Percentiles rank a stretch among this genome's conserved stretches.
Evolutionary conservation across 257 asterid species (phyloP).

Genomic region (Knoxia roxburghii): DNA sequence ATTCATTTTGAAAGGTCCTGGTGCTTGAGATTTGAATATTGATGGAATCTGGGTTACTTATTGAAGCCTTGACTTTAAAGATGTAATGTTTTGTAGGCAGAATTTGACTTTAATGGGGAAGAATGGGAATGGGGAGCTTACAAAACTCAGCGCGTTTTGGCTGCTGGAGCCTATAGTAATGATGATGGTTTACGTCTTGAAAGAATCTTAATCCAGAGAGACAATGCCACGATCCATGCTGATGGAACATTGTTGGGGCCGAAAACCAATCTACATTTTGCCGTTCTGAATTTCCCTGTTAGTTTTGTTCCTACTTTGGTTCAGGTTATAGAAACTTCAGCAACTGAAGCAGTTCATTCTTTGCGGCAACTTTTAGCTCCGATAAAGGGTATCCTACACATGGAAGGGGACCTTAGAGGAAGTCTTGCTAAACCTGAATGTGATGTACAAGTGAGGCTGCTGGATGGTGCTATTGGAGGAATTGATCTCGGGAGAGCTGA

Average conservation of each 20-base stretch:
- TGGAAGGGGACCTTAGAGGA: slow-evolving; percentile 99
- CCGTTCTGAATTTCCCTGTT: slow-evolving; percentile 90
- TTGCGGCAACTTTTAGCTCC: slow-evolving; percentile 84
- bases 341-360: slow-evolving; percentile 87
- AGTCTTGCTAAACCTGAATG: slow-evolving; percentile 94
- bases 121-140: slow-evolving; percentile 99
- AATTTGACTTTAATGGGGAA: slow-evolving; percentile 94
- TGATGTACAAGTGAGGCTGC: slow-evolving; percentile 95
- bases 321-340: slow-evolving; percentile 91
- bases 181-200: slow-evolving; percentile 97
- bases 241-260: slow-evolving; percentile 97
- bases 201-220: slow-evolving; percentile 88
- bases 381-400: slow-evolving; percentile 87
- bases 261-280: slow-evolving; percentile 90
- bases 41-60: background rate
- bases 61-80: background rate
- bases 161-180: slow-evolving; percentile 95
- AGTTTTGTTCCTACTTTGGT: slow-evolving; percentile 87
- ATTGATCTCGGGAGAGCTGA: slow-evolving; percentile 96
- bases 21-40: background rate
- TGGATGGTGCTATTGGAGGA: slow-evolving; percentile 95
- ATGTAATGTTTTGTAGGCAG: slow-evolving; percentile 53
- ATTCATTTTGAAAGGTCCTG: background rate
- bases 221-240: slow-evolving; percentile 96
- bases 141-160: slow-evolving; percentile 87